Conservation (phyloP, 257 asterid genomes). For the Cordia subcordata region DNA sequence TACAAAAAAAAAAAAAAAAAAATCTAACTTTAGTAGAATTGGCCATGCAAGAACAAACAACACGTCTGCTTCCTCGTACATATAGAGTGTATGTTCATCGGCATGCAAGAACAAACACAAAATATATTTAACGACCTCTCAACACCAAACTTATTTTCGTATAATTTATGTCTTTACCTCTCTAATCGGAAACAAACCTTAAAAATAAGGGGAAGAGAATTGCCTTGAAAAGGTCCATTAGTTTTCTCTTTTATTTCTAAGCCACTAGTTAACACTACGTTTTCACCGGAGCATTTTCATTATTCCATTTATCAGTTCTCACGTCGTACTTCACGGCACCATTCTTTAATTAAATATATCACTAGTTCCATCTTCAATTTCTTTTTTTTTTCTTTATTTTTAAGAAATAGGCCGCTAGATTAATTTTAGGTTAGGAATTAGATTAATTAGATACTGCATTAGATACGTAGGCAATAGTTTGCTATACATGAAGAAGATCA, state of each 20-base stretch:
- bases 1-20: no score
- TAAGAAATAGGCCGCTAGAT: constrained; percentile 15
- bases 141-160: not conserved
- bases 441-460: no score
- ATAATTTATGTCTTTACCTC: not conserved
- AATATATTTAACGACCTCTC: not conserved
- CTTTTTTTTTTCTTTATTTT: not conserved
- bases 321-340: no score
- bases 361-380: not conserved
- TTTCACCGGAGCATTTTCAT: not conserved
- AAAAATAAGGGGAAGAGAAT: constrained; percentile 55
- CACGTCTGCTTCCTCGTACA: no score
- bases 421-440: no score
- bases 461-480: no score
- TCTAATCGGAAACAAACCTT: constrained; percentile 18
- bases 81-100: no score
- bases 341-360: not conserved
- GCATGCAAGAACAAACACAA: no score
- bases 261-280: constrained; percentile 19
- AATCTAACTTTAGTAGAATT: no score
- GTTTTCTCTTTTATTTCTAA: constrained; percentile 27
- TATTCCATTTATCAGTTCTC: no score
- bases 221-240: constrained; percentile 31
- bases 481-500: constrained; percentile 19
- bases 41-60: no score